Evolutionary conservation across 441 rosid genomes (phyloP), one percentile per base, ranked within the genome.

Genomic region (Euphorbia celastroides): DNA sequence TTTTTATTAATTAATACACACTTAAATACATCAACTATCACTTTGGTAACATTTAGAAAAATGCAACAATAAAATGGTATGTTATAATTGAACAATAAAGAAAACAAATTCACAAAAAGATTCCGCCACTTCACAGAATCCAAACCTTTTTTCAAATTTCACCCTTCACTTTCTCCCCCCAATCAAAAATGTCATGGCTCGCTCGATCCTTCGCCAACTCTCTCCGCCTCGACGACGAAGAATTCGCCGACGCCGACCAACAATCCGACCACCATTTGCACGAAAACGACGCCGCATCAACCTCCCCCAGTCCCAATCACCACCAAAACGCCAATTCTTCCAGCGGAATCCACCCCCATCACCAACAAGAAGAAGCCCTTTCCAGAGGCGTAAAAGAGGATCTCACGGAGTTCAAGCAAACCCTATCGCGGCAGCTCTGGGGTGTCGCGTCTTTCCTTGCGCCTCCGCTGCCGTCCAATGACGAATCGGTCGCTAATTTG

Each of bases 361-460:
- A 66, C 30, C 70, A 80, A 6, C 79, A 76, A 25, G 74, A 71
- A 23, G 85, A 79, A 60, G 77, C 71, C 59, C 81, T 74, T 31
- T 70, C 78, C 31, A 86, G 89, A 46, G 96, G 98, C 62, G 92
- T 93, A 62, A 90, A 86, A 70, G 97, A 87, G 74, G 98, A 90
- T 64, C 84, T 93, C 27, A 77, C 94, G 3, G 97, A 90, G 66
- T 83, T 90, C 31, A 84, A 81, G 30, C 86, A 88, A 73, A 80
- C 96, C 78, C 82, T 93, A 27, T 78, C 84, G 14, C 84, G 87
- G 22, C 94, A 88, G 60, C 69, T 93, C 38, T 88, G 97, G 98
- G 98, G 97, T 31, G 96, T 90, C 28, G 97, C 98, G 32, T 87
- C 97, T 54, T 90, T 93, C 76, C 95, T 93, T 60, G 94, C 92